Evolutionary conservation across 1,284 basidiomycete species (phyloP).

Genomic region (Pisolithus thermaeus): DNA sequence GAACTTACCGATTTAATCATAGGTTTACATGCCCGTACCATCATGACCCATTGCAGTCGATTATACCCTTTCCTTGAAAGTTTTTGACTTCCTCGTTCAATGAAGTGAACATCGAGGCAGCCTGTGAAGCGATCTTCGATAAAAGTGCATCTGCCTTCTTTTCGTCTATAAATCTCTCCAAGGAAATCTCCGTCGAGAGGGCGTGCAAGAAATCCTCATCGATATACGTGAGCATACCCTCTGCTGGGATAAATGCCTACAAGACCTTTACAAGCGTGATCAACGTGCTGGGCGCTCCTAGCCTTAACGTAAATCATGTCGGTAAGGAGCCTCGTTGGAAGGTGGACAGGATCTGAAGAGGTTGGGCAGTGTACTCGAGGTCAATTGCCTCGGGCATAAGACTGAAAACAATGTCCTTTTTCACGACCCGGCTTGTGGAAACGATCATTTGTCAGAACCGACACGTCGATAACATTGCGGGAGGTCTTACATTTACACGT

Average conservation of each 20-base stretch:
- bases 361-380: slow-evolving; percentile 68
- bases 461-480: neutral
- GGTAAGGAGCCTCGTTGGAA: slow-evolving; percentile 93
- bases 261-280: slow-evolving; percentile 81
- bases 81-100: slow-evolving; percentile 91
- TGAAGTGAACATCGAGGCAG: slow-evolving; percentile 73
- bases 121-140: slow-evolving; percentile 82
- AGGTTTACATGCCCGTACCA: slow-evolving; percentile 61
- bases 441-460: slow-evolving; percentile 1
- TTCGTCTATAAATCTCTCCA: slow-evolving; percentile 91
- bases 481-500: slow-evolving; percentile 78
- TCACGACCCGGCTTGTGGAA: slow-evolving; percentile 78
- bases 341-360: slow-evolving; percentile 84
- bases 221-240: slow-evolving; percentile 96
- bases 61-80: slow-evolving; percentile 91
- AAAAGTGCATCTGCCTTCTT: slow-evolving; percentile 80
- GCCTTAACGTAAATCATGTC: slow-evolving; percentile 98
- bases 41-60: slow-evolving; percentile 93
- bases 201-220: slow-evolving; percentile 99
- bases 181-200: slow-evolving; percentile 96
- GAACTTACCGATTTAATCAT: neutral
- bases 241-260: slow-evolving; percentile 87
- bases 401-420: slow-evolving; percentile 87
- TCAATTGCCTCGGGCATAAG: slow-evolving; percentile 91
- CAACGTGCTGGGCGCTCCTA: slow-evolving; percentile 81